Conservation (phyloP, 2,329 filamentous ascomycete species). For the Neofusicoccum parvum region DNA sequence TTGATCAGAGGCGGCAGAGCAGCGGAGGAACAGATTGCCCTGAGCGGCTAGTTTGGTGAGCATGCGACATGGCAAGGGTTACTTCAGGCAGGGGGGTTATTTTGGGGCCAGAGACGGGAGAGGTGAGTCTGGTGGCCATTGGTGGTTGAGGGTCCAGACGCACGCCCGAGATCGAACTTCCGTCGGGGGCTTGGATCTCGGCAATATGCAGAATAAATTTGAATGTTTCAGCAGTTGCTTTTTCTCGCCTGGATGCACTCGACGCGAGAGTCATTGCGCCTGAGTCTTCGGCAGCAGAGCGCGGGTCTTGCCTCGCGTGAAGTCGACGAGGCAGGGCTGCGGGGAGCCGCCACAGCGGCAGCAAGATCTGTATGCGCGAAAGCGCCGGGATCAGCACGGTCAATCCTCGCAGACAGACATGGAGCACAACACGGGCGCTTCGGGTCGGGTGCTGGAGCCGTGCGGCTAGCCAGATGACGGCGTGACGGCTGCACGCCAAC, state of each 20-base stretch:
- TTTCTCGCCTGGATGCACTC: background rate
- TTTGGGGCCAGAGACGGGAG: background rate
- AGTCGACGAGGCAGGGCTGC: background rate
- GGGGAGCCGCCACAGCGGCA: conserved; percentile 1
- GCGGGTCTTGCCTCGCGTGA: background rate
- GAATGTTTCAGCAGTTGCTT: background rate
- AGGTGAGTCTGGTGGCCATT: background rate
- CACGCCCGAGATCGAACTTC: too few species aligned
- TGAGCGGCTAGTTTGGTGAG: background rate
- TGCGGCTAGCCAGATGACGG: background rate
- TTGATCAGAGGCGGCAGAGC: background rate
- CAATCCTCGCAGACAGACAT: background rate
- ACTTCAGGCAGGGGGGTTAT: background rate
- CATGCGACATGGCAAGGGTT: too few species aligned
- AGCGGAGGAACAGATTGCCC: background rate
- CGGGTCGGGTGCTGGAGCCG: background rate
- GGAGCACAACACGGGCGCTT: background rate
- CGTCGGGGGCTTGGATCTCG: background rate
- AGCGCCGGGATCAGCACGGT: too few species aligned
- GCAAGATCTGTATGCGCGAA: background rate
- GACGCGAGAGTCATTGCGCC: background rate
- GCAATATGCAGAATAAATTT: background rate
- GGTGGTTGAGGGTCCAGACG: background rate
- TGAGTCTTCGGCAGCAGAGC: too few species aligned
- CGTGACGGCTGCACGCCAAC: background rate